Evolutionary conservation across 1,284 basidiomycete genomes (phyloP), one percentile per base, ranked within the genome.

Genomic region (Sanghuangporus baumii): DNA sequence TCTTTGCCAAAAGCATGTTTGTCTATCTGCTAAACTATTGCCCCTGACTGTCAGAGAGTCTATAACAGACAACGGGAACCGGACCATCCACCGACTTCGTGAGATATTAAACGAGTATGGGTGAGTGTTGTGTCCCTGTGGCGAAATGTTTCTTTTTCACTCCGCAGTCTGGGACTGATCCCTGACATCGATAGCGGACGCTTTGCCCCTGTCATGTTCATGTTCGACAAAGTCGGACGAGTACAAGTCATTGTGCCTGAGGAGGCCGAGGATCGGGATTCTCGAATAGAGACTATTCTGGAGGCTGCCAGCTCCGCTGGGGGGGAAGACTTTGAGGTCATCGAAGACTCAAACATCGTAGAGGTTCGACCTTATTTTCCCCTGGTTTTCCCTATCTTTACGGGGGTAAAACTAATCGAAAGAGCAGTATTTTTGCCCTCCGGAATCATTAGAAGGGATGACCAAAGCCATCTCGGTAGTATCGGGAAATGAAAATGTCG

Each of bases 181-280:
- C 26, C 52, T 51, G 48, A 62, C 43, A 52, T 60, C 31, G 56
- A 12, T 66, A 92, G 90, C 31, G 87, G 84, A 38, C 88, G 86
- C 26, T 76, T 88, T 56, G 81, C 91, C 1, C 83, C 89, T 1
- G 89, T 93, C 14, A 81, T 82, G 55, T 94, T 87, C 73, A 82
- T 93, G 79, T 94, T 94, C 71, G 79, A 84, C 64, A 82, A 86
- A 59, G 81, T 83, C 70, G 91, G 89, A 9, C 75, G 81, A 50
- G 82, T 93, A 48, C 80, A 79, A 60, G 77, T 91, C n/a, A 69
- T 76, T 14, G 68, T 85, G 6, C 76, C 76, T 41, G 69, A 74
- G 3, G 69, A 74, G 3, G 43, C 55, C 1, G 56, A 55, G 9
- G 57, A 62, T 43, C 56, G 61, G 26, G 64, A 65, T 36, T 52